These are phyloP conservation scores for Plasmodium coatneyi DNA, from an alignment of 169 alveolate species.

Conservation along the genomic window DNA sequence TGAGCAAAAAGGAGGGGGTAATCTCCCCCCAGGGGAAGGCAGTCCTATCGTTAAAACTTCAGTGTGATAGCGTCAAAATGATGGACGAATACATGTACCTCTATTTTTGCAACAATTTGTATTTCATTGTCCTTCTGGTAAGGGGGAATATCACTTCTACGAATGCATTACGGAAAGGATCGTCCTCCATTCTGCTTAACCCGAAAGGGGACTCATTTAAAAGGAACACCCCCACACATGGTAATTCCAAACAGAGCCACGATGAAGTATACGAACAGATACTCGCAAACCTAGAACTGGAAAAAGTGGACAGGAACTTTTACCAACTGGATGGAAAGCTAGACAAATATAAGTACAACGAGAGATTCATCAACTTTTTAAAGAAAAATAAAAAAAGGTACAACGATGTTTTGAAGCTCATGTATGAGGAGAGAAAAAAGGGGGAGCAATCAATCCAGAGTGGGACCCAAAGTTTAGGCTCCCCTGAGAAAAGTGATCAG, in stretches of 20 bases:
- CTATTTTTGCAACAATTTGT: conserved; percentile 54
- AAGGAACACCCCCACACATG: neutral
- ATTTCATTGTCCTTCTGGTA: conserved; percentile 31
- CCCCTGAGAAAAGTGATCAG: neutral
- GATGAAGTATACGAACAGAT: conserved; percentile 35
- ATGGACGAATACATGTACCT: conserved; percentile 40
- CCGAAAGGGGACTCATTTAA: neutral
- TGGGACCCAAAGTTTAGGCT: neutral
- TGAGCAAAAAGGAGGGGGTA: conserved; percentile 39
- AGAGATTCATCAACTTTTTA: conserved; percentile 36
- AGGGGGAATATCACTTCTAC: neutral
- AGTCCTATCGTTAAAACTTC: conserved; percentile 11
- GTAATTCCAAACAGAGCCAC: neutral
- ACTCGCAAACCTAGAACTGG: conserved; percentile 4
- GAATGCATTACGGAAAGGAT: neutral
- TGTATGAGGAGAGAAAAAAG: conserved; percentile 32
- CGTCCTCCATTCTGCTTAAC: neutral
- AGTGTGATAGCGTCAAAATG: conserved; percentile 26
- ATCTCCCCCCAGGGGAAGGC: conserved; percentile 11
- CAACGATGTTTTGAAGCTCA: conserved; percentile 45
- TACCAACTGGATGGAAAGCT: conserved; percentile 30
- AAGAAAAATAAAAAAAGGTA: conserved; percentile 54
- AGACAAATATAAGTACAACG: conserved; percentile 65
- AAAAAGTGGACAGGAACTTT: conserved; percentile 23
- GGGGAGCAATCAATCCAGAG: neutral